A percentile compares a stretch with the other conserved stretches of the same genome.
phyloP scores from a whole-genome alignment of 495 filamentous ascomycete species.

The Bombardia bombarda region DNA sequence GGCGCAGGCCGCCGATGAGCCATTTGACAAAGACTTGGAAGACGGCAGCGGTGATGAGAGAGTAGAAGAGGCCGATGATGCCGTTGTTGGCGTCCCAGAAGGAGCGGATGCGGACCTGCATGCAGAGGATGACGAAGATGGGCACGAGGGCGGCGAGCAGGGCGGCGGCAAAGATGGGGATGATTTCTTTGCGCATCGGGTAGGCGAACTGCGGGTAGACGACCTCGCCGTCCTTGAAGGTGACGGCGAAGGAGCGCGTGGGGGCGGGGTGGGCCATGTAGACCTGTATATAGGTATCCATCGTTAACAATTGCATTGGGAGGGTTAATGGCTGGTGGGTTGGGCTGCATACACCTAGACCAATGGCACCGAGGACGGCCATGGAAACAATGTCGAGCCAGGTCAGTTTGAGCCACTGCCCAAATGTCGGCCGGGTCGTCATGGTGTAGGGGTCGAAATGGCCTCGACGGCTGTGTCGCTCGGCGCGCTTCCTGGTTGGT shows the following conservation, averaged over 20 bases:
- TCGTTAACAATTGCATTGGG: background rate
- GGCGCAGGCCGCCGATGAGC: conserved; percentile 46
- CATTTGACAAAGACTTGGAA: conserved; percentile 52
- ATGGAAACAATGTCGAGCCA: conserved; percentile 54
- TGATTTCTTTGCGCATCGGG: conserved; percentile 52
- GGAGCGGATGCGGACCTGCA: conserved; percentile 52
- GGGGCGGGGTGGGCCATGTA: conserved; percentile 50
- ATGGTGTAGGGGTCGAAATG: conserved; percentile 23
- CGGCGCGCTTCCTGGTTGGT: conserved; percentile 1
- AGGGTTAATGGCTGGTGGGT: background rate
- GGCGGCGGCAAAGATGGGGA: conserved; percentile 53
- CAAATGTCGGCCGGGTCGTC: conserved; percentile 38
- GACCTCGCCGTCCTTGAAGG: conserved; percentile 49
- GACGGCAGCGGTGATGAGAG: conserved; percentile 48
- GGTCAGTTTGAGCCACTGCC: conserved; percentile 49
- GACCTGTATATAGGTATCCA: conserved; percentile 25
- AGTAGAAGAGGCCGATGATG: conserved; percentile 51
- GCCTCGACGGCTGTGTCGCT: background rate
- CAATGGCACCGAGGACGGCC: conserved; percentile 47
- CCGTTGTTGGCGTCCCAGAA: conserved; percentile 65
- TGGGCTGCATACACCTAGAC: conserved; percentile 44
- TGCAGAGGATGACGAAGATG: conserved; percentile 46
- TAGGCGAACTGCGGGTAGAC: conserved; percentile 56
- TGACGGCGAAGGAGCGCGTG: conserved; percentile 49
- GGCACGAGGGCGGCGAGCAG: conserved; percentile 48